phyloP scores from a whole-genome alignment of 2,329 filamentous ascomycete species.

The Pseudogymnoascus sp. region DNA sequence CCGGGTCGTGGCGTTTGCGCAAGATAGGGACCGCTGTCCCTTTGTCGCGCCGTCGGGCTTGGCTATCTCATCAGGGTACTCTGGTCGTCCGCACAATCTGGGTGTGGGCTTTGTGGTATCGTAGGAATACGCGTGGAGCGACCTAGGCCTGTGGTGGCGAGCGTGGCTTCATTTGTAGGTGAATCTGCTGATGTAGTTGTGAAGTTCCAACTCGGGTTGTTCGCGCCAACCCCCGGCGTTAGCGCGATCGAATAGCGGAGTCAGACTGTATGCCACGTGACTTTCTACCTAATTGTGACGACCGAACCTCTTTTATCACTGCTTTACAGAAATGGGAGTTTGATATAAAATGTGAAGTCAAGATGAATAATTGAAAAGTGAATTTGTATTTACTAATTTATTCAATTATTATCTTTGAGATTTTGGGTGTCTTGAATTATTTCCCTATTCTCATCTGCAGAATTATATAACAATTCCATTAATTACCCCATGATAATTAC shows the following conservation, averaged over 20 bases:
- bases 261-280: background rate
- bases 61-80: constrained; percentile 9
- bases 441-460: background rate
- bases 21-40: background rate
- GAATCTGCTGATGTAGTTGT: constrained; percentile 10
- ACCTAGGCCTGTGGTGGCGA: background rate
- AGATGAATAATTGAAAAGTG: background rate
- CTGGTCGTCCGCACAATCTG: background rate
- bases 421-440: background rate
- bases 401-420: background rate
- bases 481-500: too few species aligned
- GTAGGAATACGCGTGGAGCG: constrained; percentile 4
- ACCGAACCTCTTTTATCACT: background rate
- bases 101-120: background rate
- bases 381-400: background rate
- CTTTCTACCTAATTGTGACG: background rate
- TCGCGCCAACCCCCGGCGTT: constrained; percentile 10
- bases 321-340: background rate
- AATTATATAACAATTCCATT: background rate
- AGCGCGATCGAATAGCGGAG: constrained; percentile 8
- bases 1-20: constrained; percentile 7
- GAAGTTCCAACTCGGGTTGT: constrained; percentile 1
- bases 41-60: background rate
- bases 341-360: background rate
- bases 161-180: background rate